Percentiles rank a stretch among this genome's conserved stretches.
These are phyloP conservation scores for Coemansia sp. DNA, from an alignment of 192 early-diverging fungal genomes.

Conservation along the genomic window DNA sequence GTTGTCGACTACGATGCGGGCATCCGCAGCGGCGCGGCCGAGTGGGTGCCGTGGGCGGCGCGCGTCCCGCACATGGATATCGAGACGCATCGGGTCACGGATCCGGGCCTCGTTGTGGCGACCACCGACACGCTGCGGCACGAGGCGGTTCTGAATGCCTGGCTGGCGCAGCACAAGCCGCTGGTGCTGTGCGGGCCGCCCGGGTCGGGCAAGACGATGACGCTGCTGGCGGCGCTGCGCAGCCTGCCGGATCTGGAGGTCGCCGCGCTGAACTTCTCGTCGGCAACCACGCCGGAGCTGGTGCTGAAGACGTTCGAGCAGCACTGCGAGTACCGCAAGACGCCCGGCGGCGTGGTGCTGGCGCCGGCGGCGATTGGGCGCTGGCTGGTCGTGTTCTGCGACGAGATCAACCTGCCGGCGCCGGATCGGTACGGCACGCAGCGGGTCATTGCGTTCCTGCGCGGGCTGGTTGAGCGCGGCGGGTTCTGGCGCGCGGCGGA, in stretches of 20 bases:
- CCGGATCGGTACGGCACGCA: constrained; percentile 97
- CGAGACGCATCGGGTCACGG: constrained; percentile 86
- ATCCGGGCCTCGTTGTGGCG: constrained; percentile 94
- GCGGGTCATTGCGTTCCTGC: constrained; percentile 93
- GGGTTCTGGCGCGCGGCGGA: constrained; percentile 96
- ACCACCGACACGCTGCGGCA: constrained; percentile 98
- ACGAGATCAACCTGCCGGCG: constrained; percentile 98
- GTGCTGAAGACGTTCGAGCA: constrained; percentile 96
- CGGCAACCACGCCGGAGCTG: constrained; percentile 94
- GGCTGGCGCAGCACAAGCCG: constrained; percentile 94
- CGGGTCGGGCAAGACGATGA: constrained; percentile 99
- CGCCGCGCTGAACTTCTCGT: constrained; percentile 97
- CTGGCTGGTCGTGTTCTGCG: constrained; percentile 99
- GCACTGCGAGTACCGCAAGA: constrained; percentile 97
- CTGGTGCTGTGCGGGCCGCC: constrained; percentile 98
- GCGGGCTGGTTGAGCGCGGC: constrained; percentile 91
- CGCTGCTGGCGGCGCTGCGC: constrained; percentile 91
- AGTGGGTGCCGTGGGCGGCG: constrained; percentile 88
- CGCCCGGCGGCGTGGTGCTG: constrained; percentile 85
- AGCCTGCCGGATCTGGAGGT: constrained; percentile 95
- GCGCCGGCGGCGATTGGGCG: constrained; percentile 80
- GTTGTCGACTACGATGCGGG: constrained; percentile 92
- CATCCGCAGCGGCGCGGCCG: constrained; percentile 64
- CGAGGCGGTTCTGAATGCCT: constrained; percentile 93
- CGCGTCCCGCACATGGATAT: constrained; percentile 94